Evolutionary conservation across 805 yeast species (phyloP), one percentile per base, ranked within the genome.

Genomic region (Suhomyces canberraensis): DNA sequence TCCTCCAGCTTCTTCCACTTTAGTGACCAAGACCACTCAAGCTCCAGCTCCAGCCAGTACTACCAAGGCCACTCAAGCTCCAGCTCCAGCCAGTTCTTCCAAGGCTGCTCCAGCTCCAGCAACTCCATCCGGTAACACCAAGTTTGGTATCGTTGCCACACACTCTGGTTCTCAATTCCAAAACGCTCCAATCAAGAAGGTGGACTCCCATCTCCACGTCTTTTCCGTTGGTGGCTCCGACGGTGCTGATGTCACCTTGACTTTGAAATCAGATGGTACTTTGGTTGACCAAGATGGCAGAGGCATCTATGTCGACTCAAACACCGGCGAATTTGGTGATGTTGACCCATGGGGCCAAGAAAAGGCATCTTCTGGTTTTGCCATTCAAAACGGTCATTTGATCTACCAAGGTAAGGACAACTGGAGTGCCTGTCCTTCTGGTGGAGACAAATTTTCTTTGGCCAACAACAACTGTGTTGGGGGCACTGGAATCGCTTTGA

Each of bases 371-470:
- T 41, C 60, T 14, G 67, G 71, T 3, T 75, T 69, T 49, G 46
- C 70, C 17, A 58, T 74, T 45, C 19, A 47, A 6, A 51, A 58
- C 30, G 72, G 68, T 25, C 45, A 58, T 49, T 60, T 74, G 51
- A 45, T 47, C 3, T 66, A 54, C 50, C 41, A 59, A 25, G 66
- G 62, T 30, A 45, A 56, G 20, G 45, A 52, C 18, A 60, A 49
- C 26, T 73, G 70, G 59, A 51, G 54, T 25, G 73, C 73, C 24
- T 62, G 69, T 39, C 66, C 69, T 25, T 45, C 59, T 24, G 59
- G 56, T 11, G 45, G 40, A 15, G 46, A 54, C 48, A 42, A 38
- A 16, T 53, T 25, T 42, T 52, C 55, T 4, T 57, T 60, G 44
- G 42, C 60, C 29, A 48, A 36, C 41, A 52, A 54, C 24, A 49